A percentile compares a stretch with the other conserved stretches of the same genome.
Evolutionary conservation across 495 filamentous ascomycete species (phyloP).

Genomic region (Penicillium ochrochloron): DNA sequence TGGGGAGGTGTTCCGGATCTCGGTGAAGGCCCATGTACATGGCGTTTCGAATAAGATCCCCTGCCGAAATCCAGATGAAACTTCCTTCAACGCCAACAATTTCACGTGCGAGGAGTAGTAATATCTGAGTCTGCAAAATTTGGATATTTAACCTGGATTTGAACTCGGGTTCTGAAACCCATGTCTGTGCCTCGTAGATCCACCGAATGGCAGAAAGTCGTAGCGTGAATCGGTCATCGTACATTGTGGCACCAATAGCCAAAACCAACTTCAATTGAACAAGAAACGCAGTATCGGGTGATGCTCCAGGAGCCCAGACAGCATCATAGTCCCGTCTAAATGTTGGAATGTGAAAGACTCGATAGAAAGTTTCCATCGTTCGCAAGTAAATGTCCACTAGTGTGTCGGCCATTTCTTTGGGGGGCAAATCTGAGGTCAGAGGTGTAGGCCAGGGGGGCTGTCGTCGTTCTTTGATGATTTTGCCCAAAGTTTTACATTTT

Average conservation of each 20-base stretch:
- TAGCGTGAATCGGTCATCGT: conserved; percentile 40
- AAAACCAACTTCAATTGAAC: conserved; percentile 58
- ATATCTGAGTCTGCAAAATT: conserved; percentile 52
- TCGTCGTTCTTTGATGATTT: conserved; percentile 49
- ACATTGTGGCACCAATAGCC: conserved; percentile 51
- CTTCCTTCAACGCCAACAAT: conserved; percentile 50
- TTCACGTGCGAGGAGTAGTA: conserved; percentile 55
- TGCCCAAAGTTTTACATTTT: conserved; percentile 52
- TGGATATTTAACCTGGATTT: conserved; percentile 51
- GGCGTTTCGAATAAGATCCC: conserved; percentile 57
- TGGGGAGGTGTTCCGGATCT: conserved; percentile 54
- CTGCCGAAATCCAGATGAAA: conserved; percentile 60
- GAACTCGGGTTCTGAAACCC: conserved; percentile 54
- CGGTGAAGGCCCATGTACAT: conserved; percentile 66
- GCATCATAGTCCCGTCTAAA: conserved; percentile 51
- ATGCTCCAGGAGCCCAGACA: conserved; percentile 31
- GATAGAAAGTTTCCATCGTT: conserved; percentile 51
- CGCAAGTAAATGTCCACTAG: conserved; percentile 47
- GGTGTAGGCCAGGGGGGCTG: conserved; percentile 46
- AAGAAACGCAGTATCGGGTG: conserved; percentile 28
- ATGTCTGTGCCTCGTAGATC: conserved; percentile 57
- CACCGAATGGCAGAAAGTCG: conserved; percentile 47
- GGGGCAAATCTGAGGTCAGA: conserved; percentile 43
- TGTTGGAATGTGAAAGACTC: conserved; percentile 62
- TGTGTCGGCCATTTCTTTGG: conserved; percentile 46